Conservation (phyloP, 2,329 filamentous ascomycete genomes). For the Thelonectria discophora region DNA sequence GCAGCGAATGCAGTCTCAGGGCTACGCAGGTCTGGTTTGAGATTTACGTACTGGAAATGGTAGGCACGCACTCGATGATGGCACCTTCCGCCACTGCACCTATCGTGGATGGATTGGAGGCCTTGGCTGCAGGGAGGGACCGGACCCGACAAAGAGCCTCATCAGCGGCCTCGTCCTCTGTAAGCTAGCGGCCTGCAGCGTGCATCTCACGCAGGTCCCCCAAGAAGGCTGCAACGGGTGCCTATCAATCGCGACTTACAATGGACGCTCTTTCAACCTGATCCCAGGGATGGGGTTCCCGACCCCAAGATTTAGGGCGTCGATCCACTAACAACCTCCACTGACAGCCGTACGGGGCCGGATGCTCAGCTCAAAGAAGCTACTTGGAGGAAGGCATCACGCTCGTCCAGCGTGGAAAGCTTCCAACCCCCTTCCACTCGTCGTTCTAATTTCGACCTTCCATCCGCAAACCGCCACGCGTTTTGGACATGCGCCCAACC, state of each 20-base stretch:
- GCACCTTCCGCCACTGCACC: neutral
- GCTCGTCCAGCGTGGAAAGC: constrained; percentile 8
- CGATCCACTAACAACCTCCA: constrained; percentile 23
- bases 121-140: neutral
- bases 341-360: constrained; percentile 13
- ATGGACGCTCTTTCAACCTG: constrained; percentile 13
- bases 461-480: constrained; percentile 16
- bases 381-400: neutral
- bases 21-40: constrained; percentile 38
- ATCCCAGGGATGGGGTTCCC: constrained; percentile 13
- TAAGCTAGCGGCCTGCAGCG: constrained; percentile 14
- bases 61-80: neutral
- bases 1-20: constrained; percentile 25
- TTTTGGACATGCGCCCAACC: constrained; percentile 11
- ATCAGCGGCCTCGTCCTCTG: neutral
- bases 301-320: constrained; percentile 20
- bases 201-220: constrained; percentile 16
- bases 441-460: constrained; percentile 10
- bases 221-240: constrained; percentile 1
- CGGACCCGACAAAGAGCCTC: neutral
- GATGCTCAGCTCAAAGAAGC: constrained; percentile 3
- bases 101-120: neutral
- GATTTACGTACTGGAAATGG: constrained; percentile 33
- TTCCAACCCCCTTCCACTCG: constrained; percentile 20
- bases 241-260: constrained; percentile 5